Percentiles rank a stretch among this genome's conserved stretches.
Conservation (phyloP, 2,329 filamentous ascomycete species). For the Bisporella sp. region DNA sequence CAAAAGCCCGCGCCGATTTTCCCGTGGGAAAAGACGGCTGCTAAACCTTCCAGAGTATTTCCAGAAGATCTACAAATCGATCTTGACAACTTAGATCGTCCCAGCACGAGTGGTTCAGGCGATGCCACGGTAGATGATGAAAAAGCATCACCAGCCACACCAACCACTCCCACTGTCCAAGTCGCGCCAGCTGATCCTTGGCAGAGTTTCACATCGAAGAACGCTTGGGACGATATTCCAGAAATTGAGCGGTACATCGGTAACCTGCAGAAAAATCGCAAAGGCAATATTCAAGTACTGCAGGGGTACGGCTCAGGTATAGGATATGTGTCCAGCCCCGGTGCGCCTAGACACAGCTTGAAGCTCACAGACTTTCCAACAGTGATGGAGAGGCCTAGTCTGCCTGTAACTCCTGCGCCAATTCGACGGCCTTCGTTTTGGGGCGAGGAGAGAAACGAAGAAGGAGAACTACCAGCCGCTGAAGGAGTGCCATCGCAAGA, state of each 20-base stretch:
- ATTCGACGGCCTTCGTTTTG: constrained; percentile 63
- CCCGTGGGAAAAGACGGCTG: constrained; percentile 75
- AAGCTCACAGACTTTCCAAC: constrained; percentile 84
- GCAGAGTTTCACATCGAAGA: constrained; percentile 66
- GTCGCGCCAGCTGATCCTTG: constrained; percentile 53
- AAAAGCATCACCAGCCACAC: constrained; percentile 35
- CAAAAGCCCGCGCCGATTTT: constrained; percentile 67
- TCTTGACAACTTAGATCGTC: constrained; percentile 14
- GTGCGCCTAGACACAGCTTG: constrained; percentile 39
- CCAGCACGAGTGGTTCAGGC: constrained; percentile 31
- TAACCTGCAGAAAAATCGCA: constrained; percentile 58
- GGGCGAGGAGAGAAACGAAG: constrained; percentile 44
- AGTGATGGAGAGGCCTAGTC: constrained; percentile 73
- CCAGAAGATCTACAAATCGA: constrained; percentile 40
- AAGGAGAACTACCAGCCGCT: constrained; percentile 61
- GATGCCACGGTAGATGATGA: constrained; percentile 30
- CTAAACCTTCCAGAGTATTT: constrained; percentile 60
- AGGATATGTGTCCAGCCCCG: constrained; percentile 21
- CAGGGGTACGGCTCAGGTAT: constrained; percentile 26
- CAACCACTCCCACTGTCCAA: constrained; percentile 41
- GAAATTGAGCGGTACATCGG: constrained; percentile 86
- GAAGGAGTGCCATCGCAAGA: constrained; percentile 80
- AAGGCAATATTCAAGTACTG: constrained; percentile 30
- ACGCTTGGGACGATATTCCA: constrained; percentile 90
- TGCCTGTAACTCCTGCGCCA: constrained; percentile 86